Percentiles rank a stretch among this genome's conserved stretches.
Conservation (phyloP, 306 rosid genomes). For the Vigna unguiculata region DNA sequence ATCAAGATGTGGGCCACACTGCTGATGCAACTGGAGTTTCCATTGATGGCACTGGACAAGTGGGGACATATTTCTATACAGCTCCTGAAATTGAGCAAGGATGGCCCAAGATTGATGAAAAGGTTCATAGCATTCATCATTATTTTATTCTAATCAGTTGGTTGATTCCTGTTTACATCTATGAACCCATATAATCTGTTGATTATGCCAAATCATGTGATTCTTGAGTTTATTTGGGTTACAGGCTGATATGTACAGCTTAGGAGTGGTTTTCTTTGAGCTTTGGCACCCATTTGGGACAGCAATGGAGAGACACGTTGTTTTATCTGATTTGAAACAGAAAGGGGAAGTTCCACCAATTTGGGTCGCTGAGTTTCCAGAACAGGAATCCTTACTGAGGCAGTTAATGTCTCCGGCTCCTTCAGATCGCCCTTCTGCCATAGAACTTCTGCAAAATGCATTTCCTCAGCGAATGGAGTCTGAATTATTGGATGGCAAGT, state of each 20-base stretch:
- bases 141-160: background rate
- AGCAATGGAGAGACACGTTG: conserved; percentile 84
- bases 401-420: conserved; percentile 87
- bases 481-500: conserved; percentile 88
- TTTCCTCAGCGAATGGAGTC: conserved; percentile 96
- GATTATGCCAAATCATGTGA: conserved; percentile 39
- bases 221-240: conserved; percentile 52
- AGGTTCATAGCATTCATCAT: conserved; percentile 55
- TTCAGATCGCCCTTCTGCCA: conserved; percentile 92
- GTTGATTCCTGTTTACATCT: conserved; percentile 35
- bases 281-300: conserved; percentile 99
- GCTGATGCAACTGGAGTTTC: conserved; percentile 81
- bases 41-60: conserved; percentile 95
- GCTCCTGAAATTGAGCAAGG: conserved; percentile 99
- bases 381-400: conserved; percentile 74
- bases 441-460: conserved; percentile 74
- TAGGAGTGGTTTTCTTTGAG: conserved; percentile 94
- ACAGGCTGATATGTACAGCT: conserved; percentile 99
- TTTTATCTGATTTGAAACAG: conserved; percentile 83
- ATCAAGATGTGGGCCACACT: conserved; percentile 74
- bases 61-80: conserved; percentile 94
- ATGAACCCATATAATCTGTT: conserved; percentile 29
- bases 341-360: conserved; percentile 76
- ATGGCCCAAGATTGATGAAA: conserved; percentile 99
- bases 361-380: conserved; percentile 86